phyloP scores from a whole-genome alignment of 441 rosid genomes.

The Erodium texanum region DNA sequence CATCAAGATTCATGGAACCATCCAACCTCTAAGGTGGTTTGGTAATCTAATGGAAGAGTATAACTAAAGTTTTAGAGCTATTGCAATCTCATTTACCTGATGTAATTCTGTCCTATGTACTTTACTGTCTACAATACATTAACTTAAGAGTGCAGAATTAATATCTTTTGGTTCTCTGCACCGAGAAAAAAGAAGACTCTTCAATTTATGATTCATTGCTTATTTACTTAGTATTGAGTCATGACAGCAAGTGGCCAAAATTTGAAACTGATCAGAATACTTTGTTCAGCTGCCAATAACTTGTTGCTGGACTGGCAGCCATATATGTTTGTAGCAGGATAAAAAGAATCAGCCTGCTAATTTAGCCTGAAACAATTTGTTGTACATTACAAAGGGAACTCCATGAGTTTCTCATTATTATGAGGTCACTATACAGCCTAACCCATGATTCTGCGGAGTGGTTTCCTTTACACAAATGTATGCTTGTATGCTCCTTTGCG shows the following conservation, averaged over 20 bases:
- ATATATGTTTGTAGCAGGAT: neutral
- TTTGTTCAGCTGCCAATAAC: neutral
- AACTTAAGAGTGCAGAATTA: neutral
- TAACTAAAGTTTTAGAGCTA: neutral
- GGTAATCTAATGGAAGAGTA: neutral
- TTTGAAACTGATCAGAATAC: neutral
- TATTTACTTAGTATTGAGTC: neutral
- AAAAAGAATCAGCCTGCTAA: neutral
- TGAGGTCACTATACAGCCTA: neutral
- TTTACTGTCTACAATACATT: neutral
- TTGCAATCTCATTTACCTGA: neutral
- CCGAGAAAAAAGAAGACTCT: neutral
- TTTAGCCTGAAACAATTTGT: neutral
- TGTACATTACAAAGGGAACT: neutral
- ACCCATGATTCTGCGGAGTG: neutral
- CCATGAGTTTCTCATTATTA: neutral
- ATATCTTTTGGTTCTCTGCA: neutral
- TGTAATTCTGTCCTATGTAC: neutral
- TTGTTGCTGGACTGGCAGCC: neutral
- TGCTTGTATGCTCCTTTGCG: no score
- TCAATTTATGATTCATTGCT: neutral
- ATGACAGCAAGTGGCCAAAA: neutral
- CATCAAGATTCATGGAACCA: neutral
- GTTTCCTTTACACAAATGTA: no score
- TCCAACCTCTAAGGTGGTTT: neutral